Conservation (phyloP, 768 basidiomycete species). For the Nevesoporus exiguus region DNA sequence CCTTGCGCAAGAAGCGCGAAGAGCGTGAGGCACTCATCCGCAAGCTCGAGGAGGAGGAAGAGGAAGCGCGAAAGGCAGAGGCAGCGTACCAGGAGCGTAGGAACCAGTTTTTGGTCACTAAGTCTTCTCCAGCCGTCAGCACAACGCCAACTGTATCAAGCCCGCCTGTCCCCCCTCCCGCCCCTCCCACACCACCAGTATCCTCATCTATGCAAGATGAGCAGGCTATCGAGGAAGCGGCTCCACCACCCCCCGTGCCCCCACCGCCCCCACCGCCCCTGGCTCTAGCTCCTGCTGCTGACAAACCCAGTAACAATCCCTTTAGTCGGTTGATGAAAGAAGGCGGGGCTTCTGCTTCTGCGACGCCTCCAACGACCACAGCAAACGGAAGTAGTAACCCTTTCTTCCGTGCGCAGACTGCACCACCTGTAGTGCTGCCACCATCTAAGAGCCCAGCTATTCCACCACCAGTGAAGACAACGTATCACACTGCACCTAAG, state of each 20-base stretch:
- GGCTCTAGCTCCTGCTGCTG: conserved; percentile 27
- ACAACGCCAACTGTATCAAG: conserved; percentile 19
- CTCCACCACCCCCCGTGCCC: conserved; percentile 34
- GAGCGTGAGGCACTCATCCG: conserved; percentile 69
- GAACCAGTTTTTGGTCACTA: conserved; percentile 37
- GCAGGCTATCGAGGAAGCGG: conserved; percentile 17
- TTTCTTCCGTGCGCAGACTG: conserved; percentile 57
- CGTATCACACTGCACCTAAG: conserved; percentile 60
- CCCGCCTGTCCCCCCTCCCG: conserved; percentile 39
- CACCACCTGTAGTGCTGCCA: conserved; percentile 35
- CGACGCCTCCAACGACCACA: conserved; percentile 19
- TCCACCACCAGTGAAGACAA: conserved; percentile 49
- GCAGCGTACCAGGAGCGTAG: conserved; percentile 37
- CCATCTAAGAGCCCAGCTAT: conserved; percentile 34
- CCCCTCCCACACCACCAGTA: conserved; percentile 31
- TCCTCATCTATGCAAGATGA: conserved; percentile 17
- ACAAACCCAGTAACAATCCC: conserved; percentile 71
- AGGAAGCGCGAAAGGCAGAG: conserved; percentile 48
- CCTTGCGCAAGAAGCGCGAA: conserved; percentile 66
- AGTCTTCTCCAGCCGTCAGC: conserved; percentile 30
- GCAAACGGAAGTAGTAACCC: conserved; percentile 64
- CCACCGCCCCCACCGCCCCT: conserved; percentile 27
- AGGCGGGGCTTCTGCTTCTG: conserved; percentile 34
- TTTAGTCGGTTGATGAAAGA: conserved; percentile 68
- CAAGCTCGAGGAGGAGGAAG: conserved; percentile 66